Evolutionary conservation across 345 rosid genomes (phyloP).

Genomic region (Mangifera indica): DNA sequence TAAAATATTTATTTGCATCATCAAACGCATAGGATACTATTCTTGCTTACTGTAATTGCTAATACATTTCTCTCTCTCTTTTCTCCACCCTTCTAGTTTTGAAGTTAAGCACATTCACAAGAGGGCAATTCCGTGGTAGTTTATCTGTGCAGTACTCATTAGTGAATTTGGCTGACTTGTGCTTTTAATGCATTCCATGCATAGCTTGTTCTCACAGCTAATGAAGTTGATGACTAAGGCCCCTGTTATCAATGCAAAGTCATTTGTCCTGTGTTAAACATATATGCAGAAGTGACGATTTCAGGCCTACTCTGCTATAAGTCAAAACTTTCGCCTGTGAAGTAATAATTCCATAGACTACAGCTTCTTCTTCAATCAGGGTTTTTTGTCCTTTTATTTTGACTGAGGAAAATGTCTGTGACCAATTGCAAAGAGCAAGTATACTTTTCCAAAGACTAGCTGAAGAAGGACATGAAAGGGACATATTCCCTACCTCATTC

Average conservation of each 20-base stretch:
- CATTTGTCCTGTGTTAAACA: too few relatives aligned
- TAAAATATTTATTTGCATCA: constrained; percentile 16
- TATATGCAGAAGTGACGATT: background rate
- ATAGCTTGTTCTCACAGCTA: constrained; percentile 21
- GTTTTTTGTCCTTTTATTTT: background rate
- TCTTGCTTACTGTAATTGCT: constrained; percentile 14
- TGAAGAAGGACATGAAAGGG: background rate
- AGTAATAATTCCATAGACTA: too few relatives aligned
- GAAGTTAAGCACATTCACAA: constrained; percentile 20
- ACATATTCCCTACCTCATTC: background rate
- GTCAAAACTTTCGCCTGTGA: background rate
- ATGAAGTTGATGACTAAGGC: background rate
- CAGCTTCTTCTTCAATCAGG: background rate
- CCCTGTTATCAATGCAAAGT: too few relatives aligned
- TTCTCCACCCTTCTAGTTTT: constrained; percentile 8
- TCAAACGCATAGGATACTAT: constrained; percentile 38
- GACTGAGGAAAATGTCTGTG: background rate
- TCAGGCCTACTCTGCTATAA: background rate
- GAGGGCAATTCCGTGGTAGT: constrained; percentile 36
- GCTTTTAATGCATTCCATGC: constrained; percentile 12
- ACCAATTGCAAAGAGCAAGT: background rate
- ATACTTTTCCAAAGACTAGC: constrained; percentile 1
- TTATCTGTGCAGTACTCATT: constrained; percentile 15
- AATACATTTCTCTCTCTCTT: background rate
- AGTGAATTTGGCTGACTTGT: constrained; percentile 14